A percentile compares a stretch with the other conserved stretches of the same genome.
phyloP scores from a whole-genome alignment of 148 eudicot genomes.

The Amaranthus palmeri region DNA sequence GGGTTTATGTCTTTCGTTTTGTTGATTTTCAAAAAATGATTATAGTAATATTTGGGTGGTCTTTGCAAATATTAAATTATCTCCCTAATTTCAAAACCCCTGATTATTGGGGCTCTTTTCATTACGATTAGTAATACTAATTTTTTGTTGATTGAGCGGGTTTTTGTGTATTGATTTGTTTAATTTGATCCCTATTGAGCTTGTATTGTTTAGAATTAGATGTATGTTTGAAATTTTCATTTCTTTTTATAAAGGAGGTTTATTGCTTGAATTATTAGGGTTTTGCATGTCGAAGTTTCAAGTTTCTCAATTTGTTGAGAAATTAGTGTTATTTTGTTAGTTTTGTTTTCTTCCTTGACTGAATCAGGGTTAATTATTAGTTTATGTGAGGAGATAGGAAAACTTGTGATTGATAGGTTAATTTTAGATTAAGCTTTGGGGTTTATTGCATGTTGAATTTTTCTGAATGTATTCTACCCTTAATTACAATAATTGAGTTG shows the following conservation, averaged over 20 bases:
- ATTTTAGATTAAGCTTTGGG: background rate
- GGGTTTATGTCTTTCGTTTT: no score
- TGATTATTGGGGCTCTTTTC: constrained; percentile 9
- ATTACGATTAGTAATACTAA: constrained; percentile 3
- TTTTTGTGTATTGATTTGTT: background rate
- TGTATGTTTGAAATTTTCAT: background rate
- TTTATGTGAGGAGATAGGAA: background rate
- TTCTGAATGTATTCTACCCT: background rate
- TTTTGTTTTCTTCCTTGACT: background rate
- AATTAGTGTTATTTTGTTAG: background rate
- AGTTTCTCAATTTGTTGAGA: background rate
- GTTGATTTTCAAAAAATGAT: no score
- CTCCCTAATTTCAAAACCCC: constrained; percentile 3
- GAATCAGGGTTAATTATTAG: background rate
- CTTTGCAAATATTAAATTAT: background rate
- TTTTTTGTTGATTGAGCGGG: background rate
- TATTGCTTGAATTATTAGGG: constrained; percentile 16
- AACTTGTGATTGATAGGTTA: background rate
- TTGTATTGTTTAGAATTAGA: background rate
- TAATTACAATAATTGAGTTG: background rate
- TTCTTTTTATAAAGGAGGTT: background rate
- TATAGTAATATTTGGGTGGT: background rate
- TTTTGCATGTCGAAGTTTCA: constrained; percentile 21
- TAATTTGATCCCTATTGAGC: background rate
- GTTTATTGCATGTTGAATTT: background rate